phyloP scores from a whole-genome alignment of 1,284 basidiomycete species.

The Termitomyces sp. region DNA sequence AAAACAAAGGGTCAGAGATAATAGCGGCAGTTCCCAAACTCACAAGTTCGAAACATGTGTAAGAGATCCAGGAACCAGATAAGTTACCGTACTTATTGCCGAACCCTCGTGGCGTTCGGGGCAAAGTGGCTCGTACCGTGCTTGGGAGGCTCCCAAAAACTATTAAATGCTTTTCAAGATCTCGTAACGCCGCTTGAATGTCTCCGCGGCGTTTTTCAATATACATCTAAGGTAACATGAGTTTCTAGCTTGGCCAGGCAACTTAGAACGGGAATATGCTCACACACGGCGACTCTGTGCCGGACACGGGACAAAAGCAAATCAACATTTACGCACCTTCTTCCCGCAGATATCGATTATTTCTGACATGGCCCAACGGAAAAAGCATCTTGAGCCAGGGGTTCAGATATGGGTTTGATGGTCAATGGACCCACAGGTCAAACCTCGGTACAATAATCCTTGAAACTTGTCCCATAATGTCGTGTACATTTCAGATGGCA shows the following conservation, averaged over 20 bases:
- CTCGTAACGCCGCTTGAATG: slow-evolving; percentile 5
- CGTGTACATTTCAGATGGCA: not conserved
- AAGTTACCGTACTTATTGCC: not conserved
- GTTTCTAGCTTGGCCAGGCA: not conserved
- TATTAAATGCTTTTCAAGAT: not conserved
- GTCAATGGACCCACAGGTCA: not conserved
- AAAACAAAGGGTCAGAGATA: slow-evolving; percentile 5
- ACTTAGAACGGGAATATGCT: not conserved
- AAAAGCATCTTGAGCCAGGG: not conserved
- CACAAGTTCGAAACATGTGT: slow-evolving; percentile 7
- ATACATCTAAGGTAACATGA: not conserved
- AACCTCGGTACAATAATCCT: not conserved
- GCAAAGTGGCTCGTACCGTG: not conserved
- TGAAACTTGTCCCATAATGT: not conserved
- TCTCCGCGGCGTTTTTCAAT: slow-evolving; percentile 11
- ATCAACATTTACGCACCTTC: not conserved
- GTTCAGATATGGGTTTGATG: not conserved
- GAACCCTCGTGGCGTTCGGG: slow-evolving; percentile 5
- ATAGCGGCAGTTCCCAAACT: not conserved
- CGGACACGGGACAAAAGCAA: not conserved
- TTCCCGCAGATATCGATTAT: not conserved
- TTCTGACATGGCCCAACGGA: not conserved
- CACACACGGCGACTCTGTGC: not conserved
- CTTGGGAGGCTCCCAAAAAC: not conserved
- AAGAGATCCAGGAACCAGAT: not conserved